phyloP scores from a whole-genome alignment of 2,329 filamentous ascomycete genomes.

The Graphium sp. region DNA sequence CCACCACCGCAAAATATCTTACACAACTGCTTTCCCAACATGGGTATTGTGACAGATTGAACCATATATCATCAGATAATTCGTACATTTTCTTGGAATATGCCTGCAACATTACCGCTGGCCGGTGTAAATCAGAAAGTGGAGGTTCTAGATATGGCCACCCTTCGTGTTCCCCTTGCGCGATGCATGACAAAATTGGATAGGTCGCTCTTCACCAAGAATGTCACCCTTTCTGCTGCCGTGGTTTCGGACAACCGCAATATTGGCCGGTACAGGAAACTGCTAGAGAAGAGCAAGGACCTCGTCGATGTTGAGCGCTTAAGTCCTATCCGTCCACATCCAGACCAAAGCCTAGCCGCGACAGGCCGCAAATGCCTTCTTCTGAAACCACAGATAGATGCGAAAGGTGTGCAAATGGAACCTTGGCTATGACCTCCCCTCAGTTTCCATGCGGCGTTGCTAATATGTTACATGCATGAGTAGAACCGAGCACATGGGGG shows the following conservation, averaged over 20 bases:
- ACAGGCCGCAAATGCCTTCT: slow-evolving; percentile 46
- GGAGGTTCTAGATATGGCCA: slow-evolving; percentile 34
- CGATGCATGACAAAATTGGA: slow-evolving; percentile 69
- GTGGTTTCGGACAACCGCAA: slow-evolving; percentile 58
- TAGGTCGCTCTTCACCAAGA: slow-evolving; percentile 65
- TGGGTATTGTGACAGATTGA: too few relatives aligned
- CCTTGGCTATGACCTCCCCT: too few relatives aligned
- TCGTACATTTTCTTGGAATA: too few relatives aligned
- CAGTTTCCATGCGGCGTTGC: not conserved
- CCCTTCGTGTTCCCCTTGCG: slow-evolving; percentile 66
- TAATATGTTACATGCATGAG: not conserved
- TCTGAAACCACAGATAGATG: slow-evolving; percentile 36
- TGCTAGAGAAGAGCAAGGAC: slow-evolving; percentile 49
- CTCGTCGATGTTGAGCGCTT: slow-evolving; percentile 48
- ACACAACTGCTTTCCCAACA: too few relatives aligned
- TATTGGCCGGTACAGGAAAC: slow-evolving; percentile 54
- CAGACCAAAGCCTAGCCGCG: slow-evolving; percentile 31
- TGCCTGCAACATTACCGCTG: too few relatives aligned
- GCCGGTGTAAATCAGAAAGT: too few relatives aligned
- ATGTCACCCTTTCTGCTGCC: slow-evolving; percentile 61
- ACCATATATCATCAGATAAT: too few relatives aligned
- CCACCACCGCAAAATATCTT: too few relatives aligned
- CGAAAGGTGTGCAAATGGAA: slow-evolving; percentile 21
- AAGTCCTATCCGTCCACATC: slow-evolving; percentile 44
- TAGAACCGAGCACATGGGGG: slow-evolving; percentile 56